These are phyloP conservation scores for Graphiopsis chlorocephala DNA, from an alignment of 2,329 filamentous ascomycete species.

Conservation along the genomic window DNA sequence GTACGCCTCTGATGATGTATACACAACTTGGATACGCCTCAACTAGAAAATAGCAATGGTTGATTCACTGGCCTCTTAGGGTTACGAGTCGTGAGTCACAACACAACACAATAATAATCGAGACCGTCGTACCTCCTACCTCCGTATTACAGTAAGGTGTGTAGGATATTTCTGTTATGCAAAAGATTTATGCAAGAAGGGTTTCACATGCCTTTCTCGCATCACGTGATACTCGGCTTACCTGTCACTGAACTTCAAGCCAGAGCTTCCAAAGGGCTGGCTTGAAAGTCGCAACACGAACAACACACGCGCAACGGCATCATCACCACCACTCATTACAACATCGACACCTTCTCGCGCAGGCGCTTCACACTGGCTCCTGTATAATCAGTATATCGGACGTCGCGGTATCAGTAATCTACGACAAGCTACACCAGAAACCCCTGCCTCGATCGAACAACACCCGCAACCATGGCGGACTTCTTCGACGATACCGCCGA, in stretches of 20 bases:
- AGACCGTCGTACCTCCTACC: no score
- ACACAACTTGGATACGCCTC: not conserved
- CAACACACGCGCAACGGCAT: slow-evolving; percentile 1
- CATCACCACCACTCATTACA: not conserved
- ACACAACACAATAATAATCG: not conserved
- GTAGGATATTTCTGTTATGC: not conserved
- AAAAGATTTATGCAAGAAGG: not conserved
- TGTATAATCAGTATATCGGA: not conserved
- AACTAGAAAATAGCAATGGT: not conserved
- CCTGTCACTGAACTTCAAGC: not conserved
- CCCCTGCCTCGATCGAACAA: not conserved
- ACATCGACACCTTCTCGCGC: not conserved
- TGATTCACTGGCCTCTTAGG: not conserved
- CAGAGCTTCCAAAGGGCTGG: not conserved
- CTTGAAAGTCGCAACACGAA: slow-evolving; percentile 6
- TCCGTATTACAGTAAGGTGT: not conserved
- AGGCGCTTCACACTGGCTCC: not conserved
- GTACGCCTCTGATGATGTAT: not conserved
- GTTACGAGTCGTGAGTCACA: not conserved
- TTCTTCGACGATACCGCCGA: slow-evolving; percentile 77
- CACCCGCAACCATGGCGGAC: slow-evolving; percentile 7
- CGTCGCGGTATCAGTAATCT: not conserved
- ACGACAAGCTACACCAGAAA: not conserved
- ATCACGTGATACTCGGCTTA: not conserved
- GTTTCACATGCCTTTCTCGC: not conserved